Evolutionary conservation across 2,329 filamentous ascomycete genomes (phyloP).

Genomic region (Mariannaea sp.): DNA sequence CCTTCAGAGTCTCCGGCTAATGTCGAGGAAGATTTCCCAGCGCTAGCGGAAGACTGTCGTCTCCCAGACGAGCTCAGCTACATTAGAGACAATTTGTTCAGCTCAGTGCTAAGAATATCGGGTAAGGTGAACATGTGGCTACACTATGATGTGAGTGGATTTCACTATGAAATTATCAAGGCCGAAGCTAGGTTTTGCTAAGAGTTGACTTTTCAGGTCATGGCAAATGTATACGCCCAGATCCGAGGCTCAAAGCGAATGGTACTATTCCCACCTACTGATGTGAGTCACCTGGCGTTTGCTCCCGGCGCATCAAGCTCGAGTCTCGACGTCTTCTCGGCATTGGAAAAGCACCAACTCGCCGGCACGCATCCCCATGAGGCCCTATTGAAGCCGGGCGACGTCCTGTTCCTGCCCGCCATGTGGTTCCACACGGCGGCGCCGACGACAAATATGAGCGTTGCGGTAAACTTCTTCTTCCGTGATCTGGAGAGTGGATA

Average conservation of each 20-base stretch:
- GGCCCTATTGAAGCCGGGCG: conserved; percentile 69
- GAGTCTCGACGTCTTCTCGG: conserved; percentile 70
- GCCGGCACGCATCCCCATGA: conserved; percentile 66
- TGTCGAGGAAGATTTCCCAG: conserved; percentile 72
- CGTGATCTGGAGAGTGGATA: conserved; percentile 70
- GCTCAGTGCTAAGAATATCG: conserved; percentile 78
- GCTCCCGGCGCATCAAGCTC: conserved; percentile 81
- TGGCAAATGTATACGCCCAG: conserved; percentile 86
- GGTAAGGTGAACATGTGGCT: conserved; percentile 86
- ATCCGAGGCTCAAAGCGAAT: conserved; percentile 74
- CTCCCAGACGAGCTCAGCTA: conserved; percentile 66
- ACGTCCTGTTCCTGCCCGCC: conserved; percentile 79
- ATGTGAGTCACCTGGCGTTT: conserved; percentile 72
- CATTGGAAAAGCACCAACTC: conserved; percentile 47
- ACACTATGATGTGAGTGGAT: conserved; percentile 74
- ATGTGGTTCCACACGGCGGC: conserved; percentile 82
- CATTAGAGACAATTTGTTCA: conserved; percentile 69
- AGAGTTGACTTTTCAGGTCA: conserved; percentile 60
- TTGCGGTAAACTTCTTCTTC: conserved; percentile 93
- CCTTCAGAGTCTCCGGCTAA: conserved; percentile 73
- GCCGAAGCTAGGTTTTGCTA: not conserved
- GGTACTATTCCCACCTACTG: conserved; percentile 77
- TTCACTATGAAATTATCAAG: not conserved
- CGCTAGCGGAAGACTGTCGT: conserved; percentile 69
- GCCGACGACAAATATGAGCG: conserved; percentile 62